These are phyloP conservation scores for Myxozyma melibiosi DNA, from an alignment of 805 yeast species.

Conservation along the genomic window DNA sequence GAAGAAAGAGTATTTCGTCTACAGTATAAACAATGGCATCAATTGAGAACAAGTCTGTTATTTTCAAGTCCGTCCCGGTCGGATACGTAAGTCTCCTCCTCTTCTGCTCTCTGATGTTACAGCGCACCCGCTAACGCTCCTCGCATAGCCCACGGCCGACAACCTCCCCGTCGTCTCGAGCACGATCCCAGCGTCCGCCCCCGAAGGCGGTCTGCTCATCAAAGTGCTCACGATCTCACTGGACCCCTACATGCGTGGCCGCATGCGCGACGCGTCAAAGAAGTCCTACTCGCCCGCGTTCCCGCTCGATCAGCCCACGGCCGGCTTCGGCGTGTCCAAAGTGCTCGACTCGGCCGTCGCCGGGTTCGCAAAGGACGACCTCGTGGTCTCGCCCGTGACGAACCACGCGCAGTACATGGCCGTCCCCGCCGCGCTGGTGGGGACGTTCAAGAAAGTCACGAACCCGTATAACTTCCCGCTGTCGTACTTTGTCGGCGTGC, in stretches of 20 bases:
- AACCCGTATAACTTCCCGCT: slow-evolving; percentile 36
- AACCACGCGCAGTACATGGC: too few relatives aligned
- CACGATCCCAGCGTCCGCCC: slow-evolving; percentile 9
- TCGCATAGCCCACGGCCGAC: slow-evolving; percentile 16
- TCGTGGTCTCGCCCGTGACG: slow-evolving; percentile 36
- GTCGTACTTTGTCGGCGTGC: slow-evolving; percentile 48
- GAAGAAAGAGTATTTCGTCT: too few relatives aligned
- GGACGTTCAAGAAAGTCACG: too few relatives aligned
- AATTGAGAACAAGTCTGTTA: background rate
- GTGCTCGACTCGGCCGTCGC: slow-evolving; percentile 51
- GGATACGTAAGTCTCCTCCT: too few relatives aligned
- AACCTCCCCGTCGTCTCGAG: slow-evolving; percentile 3
- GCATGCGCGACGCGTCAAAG: slow-evolving; percentile 48
- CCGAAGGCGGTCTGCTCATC: slow-evolving; percentile 48
- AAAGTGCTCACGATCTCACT: slow-evolving; percentile 54
- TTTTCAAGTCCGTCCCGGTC: background rate
- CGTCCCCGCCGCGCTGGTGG: too few relatives aligned
- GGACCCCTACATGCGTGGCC: slow-evolving; percentile 64
- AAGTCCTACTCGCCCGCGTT: slow-evolving; percentile 26
- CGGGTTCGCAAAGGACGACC: slow-evolving; percentile 50
- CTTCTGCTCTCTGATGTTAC: too few relatives aligned
- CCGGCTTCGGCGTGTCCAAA: slow-evolving; percentile 50
- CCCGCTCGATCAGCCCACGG: slow-evolving; percentile 37
- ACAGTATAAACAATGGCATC: too few relatives aligned
- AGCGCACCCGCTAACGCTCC: too few relatives aligned